Base-by-base conservation (phyloP, 139 green algal species). In the Ettlia oleoabundans region DNA sequence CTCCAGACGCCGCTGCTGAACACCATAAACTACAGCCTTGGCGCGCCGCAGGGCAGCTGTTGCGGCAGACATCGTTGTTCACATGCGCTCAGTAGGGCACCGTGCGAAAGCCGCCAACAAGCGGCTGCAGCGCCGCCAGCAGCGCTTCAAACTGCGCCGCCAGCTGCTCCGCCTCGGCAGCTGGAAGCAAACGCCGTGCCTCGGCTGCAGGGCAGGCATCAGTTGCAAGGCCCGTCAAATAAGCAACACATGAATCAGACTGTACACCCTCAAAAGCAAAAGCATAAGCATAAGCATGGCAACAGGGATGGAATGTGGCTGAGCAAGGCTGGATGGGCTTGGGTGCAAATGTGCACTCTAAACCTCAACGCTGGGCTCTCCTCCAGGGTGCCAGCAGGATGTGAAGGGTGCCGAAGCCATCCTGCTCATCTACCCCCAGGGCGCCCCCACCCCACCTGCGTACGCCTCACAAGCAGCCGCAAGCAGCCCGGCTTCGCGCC, bases 401-500 rank as follows among this genome's bases (percentile, higher is more conserved):
- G 22, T 64, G 2, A 65, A 33, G 19, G 19, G 9, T n/a, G 55
- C 13, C 21, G 6, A n/a, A 28, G 35, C 22, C 19, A 3, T 67
- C 19, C 22, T 33, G 21, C 5, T 19, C 21, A 67, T 38, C 15
- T n/a, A 67, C 15, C 2, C 61, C 33, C 9, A 26, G 15, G 19
- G 24, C 58, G 15, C 61, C 10, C 28, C 64, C 64, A 22, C 21
- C 43, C 13, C 30, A 78, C 70, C 72, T 71, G 74, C 84, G 41
- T 82, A 84, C n/a, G 77, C 69, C 76, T 88, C 84, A 55, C 84
- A 88, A 6, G 84, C 84, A 9, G 84, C 68, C 8, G 78, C 78
- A 33, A 88, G 84, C 66, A 73, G 38, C 30, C 77, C 84, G 40
- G 77, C 63, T 33, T 84, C 75, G 15, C 77, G 81, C 35, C 84